These are phyloP conservation scores for Penicillium bialowiezense DNA, from an alignment of 495 filamentous ascomycete species.

Conservation along the genomic window DNA sequence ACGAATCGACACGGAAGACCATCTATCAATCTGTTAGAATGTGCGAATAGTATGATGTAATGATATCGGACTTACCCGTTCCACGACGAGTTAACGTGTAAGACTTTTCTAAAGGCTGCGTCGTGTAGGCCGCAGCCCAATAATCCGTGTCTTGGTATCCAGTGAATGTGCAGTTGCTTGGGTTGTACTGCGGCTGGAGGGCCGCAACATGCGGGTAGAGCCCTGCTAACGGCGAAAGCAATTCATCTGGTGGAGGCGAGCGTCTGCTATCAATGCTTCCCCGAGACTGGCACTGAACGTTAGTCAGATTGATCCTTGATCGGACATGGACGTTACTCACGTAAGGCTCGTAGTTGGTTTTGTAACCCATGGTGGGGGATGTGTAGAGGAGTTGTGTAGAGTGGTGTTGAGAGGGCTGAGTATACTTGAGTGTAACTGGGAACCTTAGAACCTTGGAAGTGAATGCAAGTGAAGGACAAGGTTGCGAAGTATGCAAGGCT, in stretches of 20 bases:
- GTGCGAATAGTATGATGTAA: not conserved
- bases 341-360: constrained; percentile 45
- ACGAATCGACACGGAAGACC: constrained; percentile 25
- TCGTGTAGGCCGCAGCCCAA: constrained; percentile 37
- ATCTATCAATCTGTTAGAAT: constrained; percentile 11
- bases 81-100: constrained; percentile 15
- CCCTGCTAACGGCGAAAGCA: constrained; percentile 36
- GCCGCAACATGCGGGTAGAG: constrained; percentile 43
- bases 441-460: no score
- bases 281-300: constrained; percentile 18
- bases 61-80: constrained; percentile 23
- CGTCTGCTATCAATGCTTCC: constrained; percentile 26
- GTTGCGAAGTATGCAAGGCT: not conserved
- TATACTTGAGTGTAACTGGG: no score
- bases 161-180: constrained; percentile 36
- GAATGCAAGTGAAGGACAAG: not conserved
- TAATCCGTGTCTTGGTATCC: constrained; percentile 37
- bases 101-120: constrained; percentile 23
- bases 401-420: not conserved
- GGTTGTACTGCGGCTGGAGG: constrained; percentile 36
- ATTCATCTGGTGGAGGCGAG: constrained; percentile 28
- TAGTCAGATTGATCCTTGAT: not conserved
- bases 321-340: constrained; percentile 18
- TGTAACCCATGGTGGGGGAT: constrained; percentile 37
- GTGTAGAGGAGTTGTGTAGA: constrained; percentile 1